Evolutionary conservation across 1,139 yeast genomes (phyloP), one percentile per base, ranked within the genome.

Genomic region (Yamadazyma jaroonii): DNA sequence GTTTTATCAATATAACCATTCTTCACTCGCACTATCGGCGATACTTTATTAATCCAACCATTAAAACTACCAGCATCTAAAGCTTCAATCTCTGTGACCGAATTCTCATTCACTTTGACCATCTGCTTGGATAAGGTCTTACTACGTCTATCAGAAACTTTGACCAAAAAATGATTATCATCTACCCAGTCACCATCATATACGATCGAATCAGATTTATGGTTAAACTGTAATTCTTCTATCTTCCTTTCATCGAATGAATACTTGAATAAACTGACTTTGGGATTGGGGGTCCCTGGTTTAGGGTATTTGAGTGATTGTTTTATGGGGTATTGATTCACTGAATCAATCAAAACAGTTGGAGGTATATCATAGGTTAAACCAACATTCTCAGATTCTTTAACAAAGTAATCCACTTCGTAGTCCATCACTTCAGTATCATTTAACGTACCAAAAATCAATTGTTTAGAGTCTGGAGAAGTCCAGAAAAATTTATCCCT

Each of bases 251-350:
- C 25, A 9, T 54, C 43, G 2, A 80, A 27, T 31, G 74, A 62
- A 48, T 74, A 77, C 33, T 71, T 60, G 45, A 64, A 57, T 14
- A 90, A 33, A 1, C 59, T 26, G 1, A 85, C 72, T 13, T 59
- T 52, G 0, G 98, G 97, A 52, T 85, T 85, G 2, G 70, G 51
- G 13, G 75, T 74, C 0, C 97, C 98, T 0, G 97, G 95, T 56
- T 87, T 89, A 3, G 98, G 97, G 57, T 92, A 94, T 53, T 84
- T 85, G 43, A 90, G 61, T 8, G 52, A 39, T 2, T 61, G 54
- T 26, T 50, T 55, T 3, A 65, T 59, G 0, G 95, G 94, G 49
- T 84, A 85, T 33, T 78, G 77, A 36, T 71, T 67, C 8, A 60
- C 56, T 10, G 50, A 53, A 11, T 50, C 52, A 2, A 45, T 43